These are phyloP conservation scores for Teratosphaeria destructans DNA, from an alignment of 2,329 filamentous ascomycete genomes.

Conservation along the genomic window DNA sequence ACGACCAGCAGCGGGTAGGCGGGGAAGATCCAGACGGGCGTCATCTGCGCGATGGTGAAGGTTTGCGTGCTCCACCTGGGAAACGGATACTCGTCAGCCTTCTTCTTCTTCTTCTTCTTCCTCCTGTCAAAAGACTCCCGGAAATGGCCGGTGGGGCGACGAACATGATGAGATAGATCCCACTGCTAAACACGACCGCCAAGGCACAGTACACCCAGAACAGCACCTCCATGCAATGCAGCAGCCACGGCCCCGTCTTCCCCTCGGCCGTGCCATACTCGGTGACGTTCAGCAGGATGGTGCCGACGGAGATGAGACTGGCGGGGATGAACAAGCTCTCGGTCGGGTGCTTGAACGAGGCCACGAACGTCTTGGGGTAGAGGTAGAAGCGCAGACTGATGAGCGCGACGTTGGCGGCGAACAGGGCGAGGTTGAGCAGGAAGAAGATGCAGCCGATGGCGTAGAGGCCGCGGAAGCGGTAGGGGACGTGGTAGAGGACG, in stretches of 20 bases:
- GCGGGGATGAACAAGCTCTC: slow-evolving; percentile 71
- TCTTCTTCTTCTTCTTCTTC: not conserved
- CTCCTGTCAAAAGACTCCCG: not conserved
- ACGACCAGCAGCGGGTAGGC: slow-evolving; percentile 71
- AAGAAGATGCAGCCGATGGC: slow-evolving; percentile 40
- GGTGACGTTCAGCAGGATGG: slow-evolving; percentile 54
- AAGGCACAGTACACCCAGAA: slow-evolving; percentile 67
- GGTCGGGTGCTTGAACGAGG: slow-evolving; percentile 64
- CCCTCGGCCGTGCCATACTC: slow-evolving; percentile 51
- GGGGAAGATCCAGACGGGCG: slow-evolving; percentile 79
- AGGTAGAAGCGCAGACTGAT: slow-evolving; percentile 59
- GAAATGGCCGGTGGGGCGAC: not conserved
- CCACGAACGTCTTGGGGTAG: slow-evolving; percentile 58
- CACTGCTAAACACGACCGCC: slow-evolving; percentile 56
- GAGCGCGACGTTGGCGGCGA: slow-evolving; percentile 59
- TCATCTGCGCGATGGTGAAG: slow-evolving; percentile 73
- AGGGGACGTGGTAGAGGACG: slow-evolving; percentile 39
- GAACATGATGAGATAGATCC: slow-evolving; percentile 41
- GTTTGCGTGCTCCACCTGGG: slow-evolving; percentile 52
- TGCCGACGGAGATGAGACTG: slow-evolving; percentile 55
- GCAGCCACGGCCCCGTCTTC: slow-evolving; percentile 47
- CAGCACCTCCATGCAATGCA: slow-evolving; percentile 49
- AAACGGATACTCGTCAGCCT: not conserved
- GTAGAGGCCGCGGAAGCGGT: slow-evolving; percentile 36
- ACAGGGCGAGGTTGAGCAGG: slow-evolving; percentile 45